phyloP scores from a whole-genome alignment of 768 basidiomycete genomes.

The Boletus pseudopeckii region DNA sequence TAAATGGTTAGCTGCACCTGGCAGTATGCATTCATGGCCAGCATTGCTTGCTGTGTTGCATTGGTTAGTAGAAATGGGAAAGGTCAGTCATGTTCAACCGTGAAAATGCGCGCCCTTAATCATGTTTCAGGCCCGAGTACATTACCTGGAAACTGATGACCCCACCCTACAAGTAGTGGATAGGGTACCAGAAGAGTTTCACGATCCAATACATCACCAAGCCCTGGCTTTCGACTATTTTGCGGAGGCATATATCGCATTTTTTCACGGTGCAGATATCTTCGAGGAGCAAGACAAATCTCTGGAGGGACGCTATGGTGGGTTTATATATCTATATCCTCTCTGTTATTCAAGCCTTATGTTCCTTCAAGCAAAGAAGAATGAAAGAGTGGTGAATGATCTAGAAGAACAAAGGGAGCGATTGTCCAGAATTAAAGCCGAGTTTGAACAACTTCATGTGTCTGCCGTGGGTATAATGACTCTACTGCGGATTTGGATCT shows the following conservation, averaged over 20 bases:
- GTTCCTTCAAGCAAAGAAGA: slow-evolving; percentile 54
- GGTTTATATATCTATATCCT: slow-evolving; percentile 10
- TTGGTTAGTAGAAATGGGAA: slow-evolving; percentile 87
- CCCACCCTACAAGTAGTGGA: slow-evolving; percentile 62
- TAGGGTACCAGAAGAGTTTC: slow-evolving; percentile 70
- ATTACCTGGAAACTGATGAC: slow-evolving; percentile 60
- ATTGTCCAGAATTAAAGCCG: slow-evolving; percentile 45
- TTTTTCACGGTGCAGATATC: slow-evolving; percentile 64
- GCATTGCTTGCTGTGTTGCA: slow-evolving; percentile 81
- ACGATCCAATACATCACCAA: slow-evolving; percentile 67
- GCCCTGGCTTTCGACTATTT: slow-evolving; percentile 78
- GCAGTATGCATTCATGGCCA: slow-evolving; percentile 92
- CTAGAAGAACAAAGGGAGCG: slow-evolving; percentile 54
- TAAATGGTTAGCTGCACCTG: slow-evolving; percentile 85
- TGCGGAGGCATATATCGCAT: slow-evolving; percentile 60
- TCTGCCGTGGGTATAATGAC: slow-evolving; percentile 47
- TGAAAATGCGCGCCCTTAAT: neutral
- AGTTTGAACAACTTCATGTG: slow-evolving; percentile 56
- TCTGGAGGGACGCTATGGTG: slow-evolving; percentile 78
- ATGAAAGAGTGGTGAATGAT: slow-evolving; percentile 62
- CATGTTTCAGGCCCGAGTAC: slow-evolving; percentile 28
- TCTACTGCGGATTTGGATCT: neutral
- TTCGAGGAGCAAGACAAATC: slow-evolving; percentile 67
- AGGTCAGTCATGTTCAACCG: slow-evolving; percentile 47
- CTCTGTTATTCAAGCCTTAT: neutral